These are phyloP conservation scores for Infundibulicybe gibba DNA, from an alignment of 768 basidiomycete species.

Conservation along the genomic window DNA sequence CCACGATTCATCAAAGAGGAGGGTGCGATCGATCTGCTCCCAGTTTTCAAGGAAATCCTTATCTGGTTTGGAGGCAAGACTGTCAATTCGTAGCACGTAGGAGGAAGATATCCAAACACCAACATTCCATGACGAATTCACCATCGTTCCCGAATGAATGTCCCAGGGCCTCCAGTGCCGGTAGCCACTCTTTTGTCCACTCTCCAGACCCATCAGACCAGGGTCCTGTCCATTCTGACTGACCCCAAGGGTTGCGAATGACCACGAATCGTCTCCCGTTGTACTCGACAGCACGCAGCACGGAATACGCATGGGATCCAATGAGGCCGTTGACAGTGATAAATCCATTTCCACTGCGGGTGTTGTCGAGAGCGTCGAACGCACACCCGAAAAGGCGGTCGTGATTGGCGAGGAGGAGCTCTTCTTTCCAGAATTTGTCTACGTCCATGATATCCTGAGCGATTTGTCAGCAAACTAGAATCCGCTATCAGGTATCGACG, in stretches of 20 bases:
- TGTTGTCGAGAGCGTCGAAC: constrained; percentile 27
- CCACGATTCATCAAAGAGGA: constrained; percentile 37
- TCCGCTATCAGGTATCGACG: not conserved
- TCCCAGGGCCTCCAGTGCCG: constrained; percentile 32
- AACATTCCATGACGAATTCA: constrained; percentile 55
- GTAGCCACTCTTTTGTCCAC: constrained; percentile 51
- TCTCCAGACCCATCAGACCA: constrained; percentile 58
- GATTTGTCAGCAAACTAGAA: not conserved
- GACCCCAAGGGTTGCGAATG: constrained; percentile 52
- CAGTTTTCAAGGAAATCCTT: constrained; percentile 34
- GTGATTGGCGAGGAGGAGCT: constrained; percentile 39
- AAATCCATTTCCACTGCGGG: constrained; percentile 19
- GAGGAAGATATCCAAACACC: constrained; percentile 4
- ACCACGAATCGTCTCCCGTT: constrained; percentile 49
- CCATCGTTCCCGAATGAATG: constrained; percentile 52
- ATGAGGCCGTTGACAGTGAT: constrained; percentile 33
- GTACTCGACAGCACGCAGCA: constrained; percentile 44
- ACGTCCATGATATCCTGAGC: constrained; percentile 43
- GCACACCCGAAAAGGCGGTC: constrained; percentile 49
- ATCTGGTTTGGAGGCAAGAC: constrained; percentile 15
- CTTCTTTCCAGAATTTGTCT: constrained; percentile 48
- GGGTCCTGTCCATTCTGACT: constrained; percentile 44
- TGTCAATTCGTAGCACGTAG: too few species aligned
- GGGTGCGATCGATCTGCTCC: constrained; percentile 32
- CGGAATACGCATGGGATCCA: constrained; percentile 44